Base-by-base conservation (phyloP, 495 filamentous ascomycete species). In the Achaetomiella virescens region DNA sequence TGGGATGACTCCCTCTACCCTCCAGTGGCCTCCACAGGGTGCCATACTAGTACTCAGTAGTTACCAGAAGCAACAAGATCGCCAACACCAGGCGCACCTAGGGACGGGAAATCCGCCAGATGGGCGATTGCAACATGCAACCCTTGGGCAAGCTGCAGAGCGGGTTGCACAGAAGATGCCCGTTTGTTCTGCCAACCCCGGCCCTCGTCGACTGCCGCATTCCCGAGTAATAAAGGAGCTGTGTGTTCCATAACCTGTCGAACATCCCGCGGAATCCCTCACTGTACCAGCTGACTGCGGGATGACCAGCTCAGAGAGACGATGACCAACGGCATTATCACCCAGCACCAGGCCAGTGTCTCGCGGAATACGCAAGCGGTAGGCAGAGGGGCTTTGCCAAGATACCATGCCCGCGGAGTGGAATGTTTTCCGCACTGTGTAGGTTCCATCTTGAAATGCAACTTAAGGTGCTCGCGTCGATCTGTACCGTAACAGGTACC, bases 281-380 rank as follows among this genome's bases (percentile, higher is more conserved):
- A 21, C 11, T 20, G 1, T 44, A 12, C 22, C 52, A 22, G 35
- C 35, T 37, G 42, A 21, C 10, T 12, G 42, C 8, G 37, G 14
- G 20, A 14, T 12, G 22, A 18, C 12, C 14, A 8, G 47, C 20
- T 24, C n/a, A 25, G 51, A 35, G 15, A 4, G 27, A 43, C 10
- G 37, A 25, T 53, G 50, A 53, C 40, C 27, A 25, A 25, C 27
- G 42, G 51, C 18, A 45, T 43, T 38, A 35, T 40, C 51, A 53
- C 17, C 50, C 27, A 45, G 25, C 5, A 31, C 5, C 5, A 9
- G 9, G 29, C 17, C 46, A 37, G 31, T 29, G 18, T 24, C 27
- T 31, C 9, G 27, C 27, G 27, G 27, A 31, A 31, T 9, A 31
- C 5, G 46, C 46, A 36, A 20, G 6, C 15, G 36, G 48, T 9